Evolutionary conservation across 331 rosid species (phyloP).

Genomic region (Rosa hybrid): DNA sequence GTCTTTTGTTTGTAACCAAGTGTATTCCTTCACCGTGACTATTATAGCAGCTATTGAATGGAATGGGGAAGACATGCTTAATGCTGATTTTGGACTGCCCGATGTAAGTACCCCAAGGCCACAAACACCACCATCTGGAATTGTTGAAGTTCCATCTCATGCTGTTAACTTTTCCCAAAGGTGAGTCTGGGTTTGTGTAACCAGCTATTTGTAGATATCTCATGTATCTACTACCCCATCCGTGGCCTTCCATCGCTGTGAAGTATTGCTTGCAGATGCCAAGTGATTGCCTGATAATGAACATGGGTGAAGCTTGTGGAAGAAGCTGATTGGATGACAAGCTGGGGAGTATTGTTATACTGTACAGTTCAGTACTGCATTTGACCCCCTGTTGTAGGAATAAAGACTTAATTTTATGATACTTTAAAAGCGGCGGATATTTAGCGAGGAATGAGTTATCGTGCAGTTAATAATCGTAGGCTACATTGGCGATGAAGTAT

Average conservation of each 20-base stretch:
- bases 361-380: conserved; percentile 42
- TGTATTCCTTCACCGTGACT: conserved; percentile 45
- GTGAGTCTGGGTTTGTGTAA: conserved; percentile 42
- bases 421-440: conserved; percentile 30
- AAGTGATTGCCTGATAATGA: conserved; percentile 30
- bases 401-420: conserved; percentile 28
- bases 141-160: conserved; percentile 50
- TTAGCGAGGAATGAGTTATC: conserved; percentile 34
- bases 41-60: conserved; percentile 72
- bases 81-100: conserved; percentile 61
- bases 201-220: conserved; percentile 16
- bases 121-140: conserved; percentile 47
- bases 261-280: conserved; percentile 31
- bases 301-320: conserved; percentile 24
- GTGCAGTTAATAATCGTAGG: conserved; percentile 31
- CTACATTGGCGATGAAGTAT: conserved; percentile 15
- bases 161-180: conserved; percentile 44
- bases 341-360: conserved; percentile 39
- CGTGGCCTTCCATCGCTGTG: conserved; percentile 17
- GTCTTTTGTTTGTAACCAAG: neutral
- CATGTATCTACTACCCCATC: conserved; percentile 26
- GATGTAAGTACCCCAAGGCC: conserved; percentile 42
- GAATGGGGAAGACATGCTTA: conserved; percentile 71
- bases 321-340: conserved; percentile 36
- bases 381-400: conserved; percentile 34